Conservation (phyloP, 106 monocot species). For the Posidonia australis region DNA sequence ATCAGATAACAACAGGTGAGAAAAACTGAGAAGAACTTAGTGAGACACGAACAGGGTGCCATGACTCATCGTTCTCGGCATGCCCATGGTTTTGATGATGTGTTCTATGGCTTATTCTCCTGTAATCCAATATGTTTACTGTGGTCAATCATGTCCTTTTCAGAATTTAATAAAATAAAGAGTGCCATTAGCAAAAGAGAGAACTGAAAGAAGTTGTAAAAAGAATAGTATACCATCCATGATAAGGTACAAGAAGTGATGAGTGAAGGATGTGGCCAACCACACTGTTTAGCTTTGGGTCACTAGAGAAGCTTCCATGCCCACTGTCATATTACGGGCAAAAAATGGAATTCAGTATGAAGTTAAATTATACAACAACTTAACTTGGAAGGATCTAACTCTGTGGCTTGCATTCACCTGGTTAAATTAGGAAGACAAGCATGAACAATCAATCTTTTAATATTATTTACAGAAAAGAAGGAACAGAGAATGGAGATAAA, state of each 20-base stretch:
- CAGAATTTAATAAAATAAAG: background rate
- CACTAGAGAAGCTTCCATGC: slow-evolving; percentile 80
- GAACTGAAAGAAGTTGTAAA: background rate
- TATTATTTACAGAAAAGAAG: too few relatives aligned
- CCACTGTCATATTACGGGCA: slow-evolving; percentile 30
- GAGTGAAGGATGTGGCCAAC: slow-evolving; percentile 71
- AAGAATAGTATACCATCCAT: slow-evolving; percentile 38
- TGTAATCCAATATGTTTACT: slow-evolving; percentile 9
- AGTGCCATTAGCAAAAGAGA: background rate
- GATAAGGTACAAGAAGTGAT: slow-evolving; percentile 62
- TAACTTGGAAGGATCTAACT: background rate
- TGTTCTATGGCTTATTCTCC: slow-evolving; percentile 95
- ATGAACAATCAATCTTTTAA: too few relatives aligned
- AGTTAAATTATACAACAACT: background rate
- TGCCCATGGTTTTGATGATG: slow-evolving; percentile 97
- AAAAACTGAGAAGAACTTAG: background rate
- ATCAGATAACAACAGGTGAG: background rate
- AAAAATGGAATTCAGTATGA: background rate
- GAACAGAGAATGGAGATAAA: too few relatives aligned
- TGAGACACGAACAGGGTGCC: slow-evolving; percentile 61
- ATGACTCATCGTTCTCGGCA: slow-evolving; percentile 86
- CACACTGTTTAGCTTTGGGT: slow-evolving; percentile 36
- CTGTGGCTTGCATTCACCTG: background rate
- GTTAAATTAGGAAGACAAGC: too few relatives aligned
- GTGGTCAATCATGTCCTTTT: background rate